These are phyloP conservation scores for Periconia sp. DNA, from an alignment of 2,329 filamentous ascomycete genomes.

Conservation along the genomic window DNA sequence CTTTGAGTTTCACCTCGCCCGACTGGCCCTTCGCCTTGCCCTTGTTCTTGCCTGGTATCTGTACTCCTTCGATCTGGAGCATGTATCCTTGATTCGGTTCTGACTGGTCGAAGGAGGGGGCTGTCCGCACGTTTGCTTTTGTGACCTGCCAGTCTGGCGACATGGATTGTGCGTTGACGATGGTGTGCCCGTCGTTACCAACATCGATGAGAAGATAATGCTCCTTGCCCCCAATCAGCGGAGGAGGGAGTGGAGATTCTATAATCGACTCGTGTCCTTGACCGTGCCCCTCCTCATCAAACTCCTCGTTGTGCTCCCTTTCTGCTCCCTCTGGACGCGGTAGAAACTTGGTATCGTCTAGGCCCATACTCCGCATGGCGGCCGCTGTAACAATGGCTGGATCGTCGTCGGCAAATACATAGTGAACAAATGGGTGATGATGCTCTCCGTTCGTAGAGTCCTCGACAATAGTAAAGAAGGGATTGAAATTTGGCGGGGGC, in stretches of 20 bases:
- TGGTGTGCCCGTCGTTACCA: slow-evolving; percentile 47
- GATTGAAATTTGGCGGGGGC: slow-evolving; percentile 63
- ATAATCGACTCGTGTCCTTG: slow-evolving; percentile 26
- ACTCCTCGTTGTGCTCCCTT: slow-evolving; percentile 10
- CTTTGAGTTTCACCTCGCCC: slow-evolving; percentile 29
- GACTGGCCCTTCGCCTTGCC: slow-evolving; percentile 31
- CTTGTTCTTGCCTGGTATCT: slow-evolving; percentile 32
- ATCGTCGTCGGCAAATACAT: slow-evolving; percentile 93
- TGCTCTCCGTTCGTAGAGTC: slow-evolving; percentile 73
- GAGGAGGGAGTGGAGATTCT: slow-evolving; percentile 49
- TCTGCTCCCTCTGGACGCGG: slow-evolving; percentile 27
- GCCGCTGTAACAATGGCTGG: slow-evolving; percentile 72
- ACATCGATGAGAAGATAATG: slow-evolving; percentile 62
- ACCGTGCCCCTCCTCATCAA: slow-evolving; percentile 20
- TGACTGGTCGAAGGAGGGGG: slow-evolving; percentile 64
- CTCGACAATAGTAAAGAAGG: slow-evolving; percentile 83
- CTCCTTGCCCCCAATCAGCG: slow-evolving; percentile 52
- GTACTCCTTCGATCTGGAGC: slow-evolving; percentile 63
- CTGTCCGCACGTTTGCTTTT: slow-evolving; percentile 55
- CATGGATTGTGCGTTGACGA: slow-evolving; percentile 72
- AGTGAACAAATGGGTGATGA: slow-evolving; percentile 83
- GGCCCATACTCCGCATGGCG: slow-evolving; percentile 57
- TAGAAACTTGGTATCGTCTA: slow-evolving; percentile 45
- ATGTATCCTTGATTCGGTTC: slow-evolving; percentile 54
- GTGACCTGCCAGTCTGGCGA: slow-evolving; percentile 73